Conservation (phyloP, 768 basidiomycete species). For the Rickenella mellea region DNA sequence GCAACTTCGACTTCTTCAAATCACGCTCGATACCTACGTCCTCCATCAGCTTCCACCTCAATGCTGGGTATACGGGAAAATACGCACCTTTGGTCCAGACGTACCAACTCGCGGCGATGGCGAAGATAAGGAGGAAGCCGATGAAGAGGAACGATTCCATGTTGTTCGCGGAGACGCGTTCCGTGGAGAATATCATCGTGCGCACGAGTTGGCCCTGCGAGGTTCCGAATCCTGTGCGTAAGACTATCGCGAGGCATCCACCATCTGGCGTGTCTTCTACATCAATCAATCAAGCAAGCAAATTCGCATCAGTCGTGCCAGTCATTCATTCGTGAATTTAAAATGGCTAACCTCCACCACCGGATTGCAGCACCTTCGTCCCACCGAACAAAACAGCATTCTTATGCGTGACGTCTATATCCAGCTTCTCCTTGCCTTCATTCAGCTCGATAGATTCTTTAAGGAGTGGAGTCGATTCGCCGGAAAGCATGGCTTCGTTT, state of each 20-base stretch:
- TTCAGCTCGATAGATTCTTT: constrained; percentile 91
- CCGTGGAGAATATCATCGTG: constrained; percentile 98
- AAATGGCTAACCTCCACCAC: constrained; percentile 33
- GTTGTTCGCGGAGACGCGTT: constrained; percentile 95
- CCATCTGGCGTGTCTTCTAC: constrained; percentile 72
- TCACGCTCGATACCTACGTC: constrained; percentile 76
- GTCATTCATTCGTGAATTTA: constrained; percentile 12
- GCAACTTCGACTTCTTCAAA: constrained; percentile 87
- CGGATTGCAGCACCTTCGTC: constrained; percentile 91
- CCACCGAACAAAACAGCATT: constrained; percentile 89
- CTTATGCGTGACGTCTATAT: constrained; percentile 81
- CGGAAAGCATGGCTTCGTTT: constrained; percentile 98
- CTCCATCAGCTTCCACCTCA: no score
- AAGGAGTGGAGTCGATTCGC: constrained; percentile 92
- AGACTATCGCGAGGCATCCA: constrained; percentile 86
- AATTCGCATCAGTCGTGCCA: constrained; percentile 15
- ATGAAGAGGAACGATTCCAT: constrained; percentile 95
- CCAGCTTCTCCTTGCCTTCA: constrained; percentile 63
- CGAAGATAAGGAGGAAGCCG: constrained; percentile 94
- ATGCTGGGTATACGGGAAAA: no score
- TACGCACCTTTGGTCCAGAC: constrained; percentile 88
- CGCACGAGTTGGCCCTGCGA: constrained; percentile 94
- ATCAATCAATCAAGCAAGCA: constrained; percentile 1
- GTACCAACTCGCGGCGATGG: constrained; percentile 96
- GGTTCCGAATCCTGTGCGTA: constrained; percentile 95